Evolutionary conservation across 108 stramenopile genomes (phyloP).

Genomic region (Nannochloropsis salina): DNA sequence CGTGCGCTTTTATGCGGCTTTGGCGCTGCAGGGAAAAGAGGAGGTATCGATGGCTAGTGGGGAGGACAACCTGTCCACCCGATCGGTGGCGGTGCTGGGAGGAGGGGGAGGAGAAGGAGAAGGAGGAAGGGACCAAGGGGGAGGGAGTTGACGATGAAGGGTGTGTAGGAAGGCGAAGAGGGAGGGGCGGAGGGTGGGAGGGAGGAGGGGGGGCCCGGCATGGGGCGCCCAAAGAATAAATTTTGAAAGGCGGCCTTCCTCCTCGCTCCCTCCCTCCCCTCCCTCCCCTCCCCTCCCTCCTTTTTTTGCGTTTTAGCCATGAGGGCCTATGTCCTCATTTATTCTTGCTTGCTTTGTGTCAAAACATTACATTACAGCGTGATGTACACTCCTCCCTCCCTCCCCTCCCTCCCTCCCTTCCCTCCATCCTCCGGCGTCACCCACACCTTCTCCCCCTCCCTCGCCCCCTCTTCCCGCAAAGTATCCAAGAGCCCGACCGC

Average conservation of each 20-base stretch:
- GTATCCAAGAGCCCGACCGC: not conserved
- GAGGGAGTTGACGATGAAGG: too few species aligned
- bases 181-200: not conserved
- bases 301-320: not conserved
- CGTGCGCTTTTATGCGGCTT: not conserved
- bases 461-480: not conserved
- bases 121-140: not conserved
- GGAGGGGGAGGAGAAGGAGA: not conserved
- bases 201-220: not conserved
- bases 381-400: not conserved
- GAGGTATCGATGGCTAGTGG: not conserved
- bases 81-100: too few species aligned
- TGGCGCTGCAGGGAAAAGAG: not conserved
- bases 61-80: too few species aligned
- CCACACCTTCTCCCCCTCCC: conserved; percentile 12
- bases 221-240: not conserved
- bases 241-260: not conserved
- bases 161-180: too few species aligned
- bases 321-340: not conserved
- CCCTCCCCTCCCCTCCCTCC: not conserved
- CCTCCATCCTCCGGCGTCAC: not conserved
- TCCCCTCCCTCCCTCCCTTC: not conserved
- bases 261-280: not conserved
- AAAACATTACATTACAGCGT: not conserved
- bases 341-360: conserved; percentile 4